Base-by-base conservation (phyloP, 768 basidiomycete species). In the Phylloporus rhodoxanthus region DNA sequence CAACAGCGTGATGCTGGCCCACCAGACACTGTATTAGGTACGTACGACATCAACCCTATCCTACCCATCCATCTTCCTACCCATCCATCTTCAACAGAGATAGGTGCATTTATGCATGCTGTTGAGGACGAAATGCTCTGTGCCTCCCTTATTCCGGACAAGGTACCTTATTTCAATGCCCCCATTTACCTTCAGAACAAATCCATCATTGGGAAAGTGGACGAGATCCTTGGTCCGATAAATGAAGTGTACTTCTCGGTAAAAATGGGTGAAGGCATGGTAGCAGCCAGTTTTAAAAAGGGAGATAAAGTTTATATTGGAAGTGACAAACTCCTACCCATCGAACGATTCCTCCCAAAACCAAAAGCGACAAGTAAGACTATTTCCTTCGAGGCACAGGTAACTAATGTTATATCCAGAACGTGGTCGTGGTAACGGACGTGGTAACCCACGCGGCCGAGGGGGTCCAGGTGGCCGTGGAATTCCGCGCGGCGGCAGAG, bases 61-160 rank as follows among this genome's bases (percentile, higher is more conserved):
- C 17, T 33, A 41, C 56, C 47, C 42, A 63, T 13, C n/a, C n/a
- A n/a, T n/a, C n/a, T n/a, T n/a, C n/a, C n/a, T n/a, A n/a, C n/a
- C n/a, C n/a, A n/a, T 51, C 21, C 33, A 26, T 33, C 42, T 42
- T 51, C 21, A n/a, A 23, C 59, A 96, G 94, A 96, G 73, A 84
- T 95, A 73, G 93, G 94, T 49, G 73, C 85, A 1, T 96, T 98
- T 66, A 65, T 92, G 28, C 96, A 98, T 66, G 87, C 94, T 13
- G 95, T 98, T 34, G 95, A 99, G 71, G 91, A 91, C 52, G 94
- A 99, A 67, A 98, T 99, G 95, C 77, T 99, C 44, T 99, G 96
- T 68, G 76, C 84, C 7, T 91, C 93, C 4, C 70, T 81, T 17
- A 78, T 91, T 64, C 70, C 85, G 3, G 85, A 94, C 70, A 95